Base-by-base conservation (phyloP, 345 rosid genomes). In the Conringia planisiliqua region DNA sequence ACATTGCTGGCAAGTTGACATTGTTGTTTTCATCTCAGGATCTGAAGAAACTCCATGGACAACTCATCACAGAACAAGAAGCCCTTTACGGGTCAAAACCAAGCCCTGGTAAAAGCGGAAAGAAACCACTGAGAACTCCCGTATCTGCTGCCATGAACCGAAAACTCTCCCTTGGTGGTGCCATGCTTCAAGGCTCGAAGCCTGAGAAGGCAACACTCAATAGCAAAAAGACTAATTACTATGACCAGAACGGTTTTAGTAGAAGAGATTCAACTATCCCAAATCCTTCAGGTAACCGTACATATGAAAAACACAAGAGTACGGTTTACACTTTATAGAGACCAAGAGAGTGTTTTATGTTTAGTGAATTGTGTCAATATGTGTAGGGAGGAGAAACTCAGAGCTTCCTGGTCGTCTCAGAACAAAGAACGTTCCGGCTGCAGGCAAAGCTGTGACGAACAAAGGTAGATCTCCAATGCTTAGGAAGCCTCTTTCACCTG, bases 151-250 rank as follows among this genome's bases (percentile, higher is more conserved):
- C 83, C 66, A 75, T 58, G 68, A 76, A 84, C 43, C 68, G 86
- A 29, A 89, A 84, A 77, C 87, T 89, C 55, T 86, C 91, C 13
- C 72, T 86, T 39, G 90, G 90, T 38, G 92, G 93, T 72, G 82
- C 86, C 16, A 80, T 83, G 87, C 86, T 86, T 66, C 86, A 84
- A 65, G 75, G 71, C 71, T 52, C 42, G 32, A 89, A 81, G 74
- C 73, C 81, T 42, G 89, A 83, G 16, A 85, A 80, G 64, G 66
- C 73, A 42, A 47, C 84, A 51, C 39, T 74, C 38, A 62, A 57
- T n/a, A 67, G 22, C 64, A 88, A 76, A 73, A 83, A 46, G 71
- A 32, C 56, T 11, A 81, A 59, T 14, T 52, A 13, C 68, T 66
- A 72, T 32, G 77, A 79, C 66, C 78, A 76, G 68, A 80, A 77